These are phyloP conservation scores for Brachypodium distachyon DNA, from an alignment of 202 grass and related monocot genomes.

Conservation along the genomic window DNA sequence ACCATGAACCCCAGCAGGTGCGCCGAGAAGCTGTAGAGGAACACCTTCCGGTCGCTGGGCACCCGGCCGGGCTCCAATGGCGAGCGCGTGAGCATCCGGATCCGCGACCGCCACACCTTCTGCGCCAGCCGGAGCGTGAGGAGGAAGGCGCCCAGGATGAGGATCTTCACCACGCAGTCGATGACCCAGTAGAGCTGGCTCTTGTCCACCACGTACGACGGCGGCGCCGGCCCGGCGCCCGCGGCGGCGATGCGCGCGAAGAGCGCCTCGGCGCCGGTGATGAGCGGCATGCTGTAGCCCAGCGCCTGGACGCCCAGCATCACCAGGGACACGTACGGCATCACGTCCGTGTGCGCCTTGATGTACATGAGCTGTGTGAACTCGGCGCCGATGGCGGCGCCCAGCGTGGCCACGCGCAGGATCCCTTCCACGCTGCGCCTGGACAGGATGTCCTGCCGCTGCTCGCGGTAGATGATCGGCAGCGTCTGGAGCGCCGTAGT, in stretches of 20 bases:
- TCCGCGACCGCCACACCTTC: constrained; percentile 84
- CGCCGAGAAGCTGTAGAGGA: constrained; percentile 35
- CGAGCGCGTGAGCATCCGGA: constrained; percentile 62
- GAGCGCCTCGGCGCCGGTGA: constrained; percentile 78
- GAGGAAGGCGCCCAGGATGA: constrained; percentile 65
- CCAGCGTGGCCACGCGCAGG: constrained; percentile 62
- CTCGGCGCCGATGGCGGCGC: constrained; percentile 47
- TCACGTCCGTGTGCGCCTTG: constrained; percentile 35
- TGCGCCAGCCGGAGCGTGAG: constrained; percentile 69
- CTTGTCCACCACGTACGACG: constrained; percentile 64
- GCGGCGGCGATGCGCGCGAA: constrained; percentile 54
- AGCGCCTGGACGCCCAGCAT: constrained; percentile 81
- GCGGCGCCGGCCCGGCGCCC: constrained; percentile 4
- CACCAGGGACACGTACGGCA: constrained; percentile 67
- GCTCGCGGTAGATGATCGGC: constrained; percentile 66
- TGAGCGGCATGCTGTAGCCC: constrained; percentile 79
- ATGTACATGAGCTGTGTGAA: constrained; percentile 74
- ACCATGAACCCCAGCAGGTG: constrained; percentile 58
- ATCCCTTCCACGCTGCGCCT: constrained; percentile 73
- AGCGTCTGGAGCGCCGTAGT: constrained; percentile 62
- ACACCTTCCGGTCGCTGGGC: constrained; percentile 61
- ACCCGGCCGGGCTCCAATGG: constrained; percentile 75
- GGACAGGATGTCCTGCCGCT: constrained; percentile 78
- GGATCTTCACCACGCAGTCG: constrained; percentile 79
- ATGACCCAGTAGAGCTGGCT: constrained; percentile 56